phyloP scores from a whole-genome alignment of 805 yeast genomes.

The Metschnikowia reukaufii region DNA sequence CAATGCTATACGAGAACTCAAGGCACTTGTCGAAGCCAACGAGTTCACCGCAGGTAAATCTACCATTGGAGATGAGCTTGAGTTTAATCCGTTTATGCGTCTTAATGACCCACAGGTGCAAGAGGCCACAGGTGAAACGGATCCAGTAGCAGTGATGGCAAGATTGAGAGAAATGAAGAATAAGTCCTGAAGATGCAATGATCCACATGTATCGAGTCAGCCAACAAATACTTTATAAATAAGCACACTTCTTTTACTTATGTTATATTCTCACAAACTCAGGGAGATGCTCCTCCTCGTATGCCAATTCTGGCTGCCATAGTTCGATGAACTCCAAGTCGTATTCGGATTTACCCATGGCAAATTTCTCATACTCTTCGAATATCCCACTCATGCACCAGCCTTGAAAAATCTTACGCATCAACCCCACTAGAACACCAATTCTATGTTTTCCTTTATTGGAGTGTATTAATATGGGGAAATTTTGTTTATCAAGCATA shows the following conservation, averaged over 20 bases:
- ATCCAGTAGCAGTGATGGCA: slow-evolving; percentile 62
- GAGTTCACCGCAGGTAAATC: slow-evolving; percentile 84
- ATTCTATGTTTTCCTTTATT: slow-evolving; percentile 97
- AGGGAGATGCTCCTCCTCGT: slow-evolving; percentile 54
- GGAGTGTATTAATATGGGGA: slow-evolving; percentile 87
- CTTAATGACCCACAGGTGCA: slow-evolving; percentile 63
- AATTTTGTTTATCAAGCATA: slow-evolving; percentile 63
- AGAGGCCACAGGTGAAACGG: slow-evolving; percentile 53
- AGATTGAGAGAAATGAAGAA: slow-evolving; percentile 78
- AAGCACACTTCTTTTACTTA: neutral
- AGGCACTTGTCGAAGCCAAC: slow-evolving; percentile 47
- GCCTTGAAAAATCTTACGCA: slow-evolving; percentile 82
- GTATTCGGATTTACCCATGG: slow-evolving; percentile 89
- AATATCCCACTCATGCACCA: slow-evolving; percentile 93
- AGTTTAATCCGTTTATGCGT: slow-evolving; percentile 89
- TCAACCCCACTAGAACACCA: slow-evolving; percentile 89
- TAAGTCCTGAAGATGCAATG: slow-evolving; percentile 24
- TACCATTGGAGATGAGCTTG: slow-evolving; percentile 79
- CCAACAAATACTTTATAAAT: too few relatives aligned
- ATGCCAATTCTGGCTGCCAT: slow-evolving; percentile 62
- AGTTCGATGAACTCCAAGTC: slow-evolving; percentile 88
- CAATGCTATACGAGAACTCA: slow-evolving; percentile 56
- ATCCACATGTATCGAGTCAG: too few relatives aligned
- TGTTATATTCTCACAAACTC: slow-evolving; percentile 52
- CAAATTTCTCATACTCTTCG: slow-evolving; percentile 90